Evolutionary conservation across 2,329 filamentous ascomycete species (phyloP).

Genomic region (Aspergillus persii): DNA sequence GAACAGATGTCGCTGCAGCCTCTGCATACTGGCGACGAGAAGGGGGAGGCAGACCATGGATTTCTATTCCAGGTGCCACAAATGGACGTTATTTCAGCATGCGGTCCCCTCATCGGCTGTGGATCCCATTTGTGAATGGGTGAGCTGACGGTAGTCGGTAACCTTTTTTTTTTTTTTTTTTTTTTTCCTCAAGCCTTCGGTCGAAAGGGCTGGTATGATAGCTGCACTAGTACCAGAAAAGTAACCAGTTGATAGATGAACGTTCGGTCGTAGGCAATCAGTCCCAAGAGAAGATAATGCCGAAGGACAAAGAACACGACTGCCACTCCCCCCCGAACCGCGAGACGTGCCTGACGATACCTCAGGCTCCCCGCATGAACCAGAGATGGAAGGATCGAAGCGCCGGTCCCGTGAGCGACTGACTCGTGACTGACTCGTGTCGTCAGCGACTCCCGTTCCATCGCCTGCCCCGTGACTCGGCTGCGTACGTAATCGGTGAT

Average conservation of each 20-base stretch:
- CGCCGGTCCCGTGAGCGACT: conserved; percentile 6
- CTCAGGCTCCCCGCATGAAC: conserved; percentile 15
- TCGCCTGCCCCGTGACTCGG: not conserved
- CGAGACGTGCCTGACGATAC: not conserved
- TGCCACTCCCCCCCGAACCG: not conserved
- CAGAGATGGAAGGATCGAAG: conserved; percentile 1
- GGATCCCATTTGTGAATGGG: conserved; percentile 2
- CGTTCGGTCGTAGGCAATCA: no score
- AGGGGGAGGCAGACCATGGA: not conserved
- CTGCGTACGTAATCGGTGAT: not conserved
- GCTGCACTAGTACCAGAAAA: no score
- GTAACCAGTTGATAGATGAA: no score
- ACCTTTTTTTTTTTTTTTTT: not conserved
- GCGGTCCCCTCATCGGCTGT: not conserved
- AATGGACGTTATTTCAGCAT: not conserved
- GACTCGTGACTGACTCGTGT: conserved; percentile 24
- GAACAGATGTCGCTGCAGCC: not conserved
- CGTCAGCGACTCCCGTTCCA: conserved; percentile 17
- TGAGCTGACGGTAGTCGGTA: not conserved
- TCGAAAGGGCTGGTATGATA: not conserved
- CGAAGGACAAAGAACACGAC: not conserved
- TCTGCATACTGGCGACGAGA: not conserved
- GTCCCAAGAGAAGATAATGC: no score
- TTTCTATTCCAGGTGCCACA: not conserved
- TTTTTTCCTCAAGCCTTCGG: not conserved